A percentile compares a stretch with the other conserved stretches of the same genome.
phyloP scores from a whole-genome alignment of 2,329 filamentous ascomycete species.

The Apiospora rasikravindrae region DNA sequence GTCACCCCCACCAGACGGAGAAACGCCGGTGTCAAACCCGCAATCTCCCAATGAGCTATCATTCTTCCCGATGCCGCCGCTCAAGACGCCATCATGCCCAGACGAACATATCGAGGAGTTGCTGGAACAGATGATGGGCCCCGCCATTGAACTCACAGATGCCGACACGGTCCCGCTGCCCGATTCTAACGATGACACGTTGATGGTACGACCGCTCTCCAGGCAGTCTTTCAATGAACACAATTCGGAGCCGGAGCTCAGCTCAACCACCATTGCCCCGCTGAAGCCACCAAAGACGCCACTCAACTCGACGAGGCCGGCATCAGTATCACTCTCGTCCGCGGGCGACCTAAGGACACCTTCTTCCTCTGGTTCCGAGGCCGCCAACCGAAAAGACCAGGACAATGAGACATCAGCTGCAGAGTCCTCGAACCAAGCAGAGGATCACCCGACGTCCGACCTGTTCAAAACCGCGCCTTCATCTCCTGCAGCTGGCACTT shows the following conservation, averaged over 20 bases:
- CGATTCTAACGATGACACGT: background rate
- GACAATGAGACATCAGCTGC: background rate
- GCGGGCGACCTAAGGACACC: background rate
- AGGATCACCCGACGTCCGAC: background rate
- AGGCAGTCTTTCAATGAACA: background rate
- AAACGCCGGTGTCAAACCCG: constrained; percentile 19
- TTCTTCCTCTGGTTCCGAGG: background rate
- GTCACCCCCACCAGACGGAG: background rate
- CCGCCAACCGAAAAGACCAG: background rate
- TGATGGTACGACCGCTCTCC: background rate
- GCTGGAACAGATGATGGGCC: constrained; percentile 19
- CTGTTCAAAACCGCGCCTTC: background rate
- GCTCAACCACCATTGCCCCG: background rate
- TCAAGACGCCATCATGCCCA: constrained; percentile 4
- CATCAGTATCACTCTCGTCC: background rate
- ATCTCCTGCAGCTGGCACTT: background rate
- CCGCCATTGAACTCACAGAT: background rate
- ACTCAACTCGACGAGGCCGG: background rate
- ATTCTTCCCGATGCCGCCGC: constrained; percentile 22
- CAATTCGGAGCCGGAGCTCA: background rate
- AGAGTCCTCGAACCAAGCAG: background rate
- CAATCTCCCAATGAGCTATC: constrained; percentile 22
- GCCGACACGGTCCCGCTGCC: background rate
- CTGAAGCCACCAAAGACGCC: constrained; percentile 20
- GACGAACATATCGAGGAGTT: constrained; percentile 22